Evolutionary conservation across 257 asterid genomes (phyloP), one percentile per base, ranked within the genome.

Genomic region (Datura wrightii): DNA sequence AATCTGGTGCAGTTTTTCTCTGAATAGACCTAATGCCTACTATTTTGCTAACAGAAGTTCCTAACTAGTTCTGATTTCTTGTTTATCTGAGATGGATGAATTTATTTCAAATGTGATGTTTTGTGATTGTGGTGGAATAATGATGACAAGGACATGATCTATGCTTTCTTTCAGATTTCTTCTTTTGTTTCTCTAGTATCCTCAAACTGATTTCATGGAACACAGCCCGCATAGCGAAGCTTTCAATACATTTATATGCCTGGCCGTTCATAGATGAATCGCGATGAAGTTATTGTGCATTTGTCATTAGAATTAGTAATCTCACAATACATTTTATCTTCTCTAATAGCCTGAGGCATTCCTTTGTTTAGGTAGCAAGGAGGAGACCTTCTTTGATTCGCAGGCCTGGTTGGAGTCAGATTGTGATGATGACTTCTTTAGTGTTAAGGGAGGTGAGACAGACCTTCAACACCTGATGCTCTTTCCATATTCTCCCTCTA

Each of bases 401-500:
- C 96, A 91, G 42, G 90, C 94, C 2, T 94, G 97, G 94, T 82
- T 92, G 79, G 98, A 95, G 56, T 95, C 98, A 0, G 98, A 95
- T 79, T 87, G 95, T 1, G 98, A 95, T 24, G 98, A 95, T 65
- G 98, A 94, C 84, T 95, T 91, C 85, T 74, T 50, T 39, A 95
- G 98, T 80, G 96, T 94, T 79, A 90, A 93, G 65, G 98, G 98
- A 58, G 97, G 98, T 95, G 91, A 90, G 96, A 55, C 42, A 41
- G 78, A 82, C 39, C 31, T 56, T 36, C 10, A 36, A 55, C 55
- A 44, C 39, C 24, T 42, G 31, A 41, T 55, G 42, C 15, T 63
- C 55, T 39, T 24, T 71, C n/a, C 71, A 56, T 69, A 3, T 31
- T 59, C 13, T 41, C 19, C 15, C 6, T 34, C 52, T 11, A 5